phyloP scores from a whole-genome alignment of 768 basidiomycete genomes.

The Mycena chlorophos region DNA sequence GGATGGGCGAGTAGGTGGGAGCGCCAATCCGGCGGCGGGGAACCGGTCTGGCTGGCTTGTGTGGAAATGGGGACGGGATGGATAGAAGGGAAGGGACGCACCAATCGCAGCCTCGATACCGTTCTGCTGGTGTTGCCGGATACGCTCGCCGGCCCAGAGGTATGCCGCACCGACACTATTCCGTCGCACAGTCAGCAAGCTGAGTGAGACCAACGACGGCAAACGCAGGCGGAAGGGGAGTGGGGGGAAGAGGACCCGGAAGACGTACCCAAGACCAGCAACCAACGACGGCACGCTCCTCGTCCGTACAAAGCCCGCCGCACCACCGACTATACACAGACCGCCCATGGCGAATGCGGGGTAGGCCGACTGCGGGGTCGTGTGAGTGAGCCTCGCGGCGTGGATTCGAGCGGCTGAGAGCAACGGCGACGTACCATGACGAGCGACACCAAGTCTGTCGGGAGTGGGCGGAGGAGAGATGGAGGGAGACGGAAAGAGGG shows the following conservation, averaged over 20 bases:
- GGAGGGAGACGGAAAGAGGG: background rate
- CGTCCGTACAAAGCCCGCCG: conserved; percentile 69
- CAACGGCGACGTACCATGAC: background rate
- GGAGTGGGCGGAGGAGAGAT: background rate
- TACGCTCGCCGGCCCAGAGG: conserved; percentile 74
- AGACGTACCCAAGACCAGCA: conserved; percentile 72
- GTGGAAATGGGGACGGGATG: background rate
- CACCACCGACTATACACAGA: conserved; percentile 74
- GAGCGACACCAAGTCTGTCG: background rate
- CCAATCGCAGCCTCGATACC: conserved; percentile 82
- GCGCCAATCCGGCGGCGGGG: no score
- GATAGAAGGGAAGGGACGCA: conserved; percentile 31
- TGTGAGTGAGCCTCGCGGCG: no score
- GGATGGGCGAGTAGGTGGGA: no score
- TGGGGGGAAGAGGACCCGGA: background rate
- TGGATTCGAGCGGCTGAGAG: background rate
- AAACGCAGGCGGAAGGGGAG: no score
- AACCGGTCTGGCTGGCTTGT: no score
- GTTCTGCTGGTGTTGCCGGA: conserved; percentile 69
- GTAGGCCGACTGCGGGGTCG: conserved; percentile 79
- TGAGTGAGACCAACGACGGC: no score
- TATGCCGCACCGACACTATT: conserved; percentile 75
- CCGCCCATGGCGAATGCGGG: conserved; percentile 78
- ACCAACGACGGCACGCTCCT: conserved; percentile 81
- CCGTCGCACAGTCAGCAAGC: background rate